Percentiles rank a stretch among this genome's conserved stretches.
These are phyloP conservation scores for Musa balbisiana DNA, from an alignment of 202 grass and related monocot species.

Conservation along the genomic window DNA sequence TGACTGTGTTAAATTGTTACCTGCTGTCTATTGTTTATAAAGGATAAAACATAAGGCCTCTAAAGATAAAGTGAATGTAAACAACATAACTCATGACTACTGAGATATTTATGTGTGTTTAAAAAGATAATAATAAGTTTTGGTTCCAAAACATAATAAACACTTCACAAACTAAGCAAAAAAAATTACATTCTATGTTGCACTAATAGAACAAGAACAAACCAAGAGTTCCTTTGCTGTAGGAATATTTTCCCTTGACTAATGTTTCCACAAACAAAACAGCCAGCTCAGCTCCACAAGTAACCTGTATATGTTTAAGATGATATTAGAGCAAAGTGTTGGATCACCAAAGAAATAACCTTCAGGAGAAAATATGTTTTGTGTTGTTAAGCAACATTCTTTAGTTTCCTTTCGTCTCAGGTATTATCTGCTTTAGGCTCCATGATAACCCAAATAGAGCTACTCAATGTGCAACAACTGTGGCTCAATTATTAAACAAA, in stretches of 20 bases:
- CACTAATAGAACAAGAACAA: constrained; percentile 26
- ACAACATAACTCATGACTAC: not conserved
- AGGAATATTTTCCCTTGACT: constrained; percentile 48
- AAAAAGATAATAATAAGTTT: not conserved
- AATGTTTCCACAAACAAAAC: constrained; percentile 67
- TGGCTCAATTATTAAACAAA: not conserved
- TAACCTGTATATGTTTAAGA: constrained; percentile 48
- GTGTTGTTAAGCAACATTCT: not conserved
- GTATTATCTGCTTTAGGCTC: not conserved
- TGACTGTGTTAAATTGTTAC: too few species aligned
- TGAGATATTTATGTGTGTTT: not conserved
- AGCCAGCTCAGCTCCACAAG: constrained; percentile 72
- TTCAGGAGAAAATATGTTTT: not conserved
- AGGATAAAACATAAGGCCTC: not conserved
- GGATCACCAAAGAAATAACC: not conserved
- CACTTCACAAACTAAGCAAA: not conserved
- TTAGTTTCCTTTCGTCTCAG: not conserved
- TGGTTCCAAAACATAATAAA: not conserved
- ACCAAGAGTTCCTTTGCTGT: constrained; percentile 72
- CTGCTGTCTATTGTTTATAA: not conserved
- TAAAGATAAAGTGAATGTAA: not conserved
- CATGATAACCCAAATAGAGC: not conserved
- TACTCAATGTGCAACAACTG: not conserved
- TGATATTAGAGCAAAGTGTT: not conserved
- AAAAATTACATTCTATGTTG: not conserved